Percentiles rank a stretch among this genome's conserved stretches.
Conservation (phyloP, 768 basidiomycete species). For the Daedaleopsis nitida region DNA sequence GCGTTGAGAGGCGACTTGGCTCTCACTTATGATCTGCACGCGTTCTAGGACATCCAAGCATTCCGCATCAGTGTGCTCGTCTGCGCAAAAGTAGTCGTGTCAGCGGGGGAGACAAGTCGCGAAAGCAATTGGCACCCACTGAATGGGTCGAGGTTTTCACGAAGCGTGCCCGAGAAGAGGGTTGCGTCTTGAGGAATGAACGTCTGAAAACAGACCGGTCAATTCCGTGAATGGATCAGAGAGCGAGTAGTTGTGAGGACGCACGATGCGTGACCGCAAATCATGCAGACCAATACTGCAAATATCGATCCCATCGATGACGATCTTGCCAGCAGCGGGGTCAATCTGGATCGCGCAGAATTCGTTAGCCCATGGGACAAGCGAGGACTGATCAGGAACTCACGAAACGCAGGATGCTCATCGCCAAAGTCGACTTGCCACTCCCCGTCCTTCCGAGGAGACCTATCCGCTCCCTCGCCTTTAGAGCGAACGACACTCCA, state of each 20-base stretch:
- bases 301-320: conserved; percentile 89
- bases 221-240: background rate
- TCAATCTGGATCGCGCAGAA: conserved; percentile 51
- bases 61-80: conserved; percentile 77
- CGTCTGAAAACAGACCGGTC: conserved; percentile 45
- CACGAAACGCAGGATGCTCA: conserved; percentile 84
- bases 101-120: background rate
- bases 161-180: conserved; percentile 77
- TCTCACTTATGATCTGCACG: conserved; percentile 72
- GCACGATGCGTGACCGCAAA: conserved; percentile 70
- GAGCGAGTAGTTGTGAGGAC: conserved; percentile 22
- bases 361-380: too few species aligned
- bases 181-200: conserved; percentile 81
- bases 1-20: conserved; percentile 47
- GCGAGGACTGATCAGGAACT: conserved; percentile 19
- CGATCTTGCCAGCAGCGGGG: conserved; percentile 70
- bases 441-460: conserved; percentile 82
- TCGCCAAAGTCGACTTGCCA: conserved; percentile 82
- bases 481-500: conserved; percentile 70
- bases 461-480: conserved; percentile 74
- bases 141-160: conserved; percentile 79
- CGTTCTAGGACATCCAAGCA: conserved; percentile 80
- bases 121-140: conserved; percentile 34
- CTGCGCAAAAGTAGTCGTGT: conserved; percentile 32
- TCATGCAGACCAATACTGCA: conserved; percentile 84